Evolutionary conservation across 2,329 filamentous ascomycete species (phyloP), one percentile per base, ranked within the genome.

Genomic region (Colletotrichum musae): DNA sequence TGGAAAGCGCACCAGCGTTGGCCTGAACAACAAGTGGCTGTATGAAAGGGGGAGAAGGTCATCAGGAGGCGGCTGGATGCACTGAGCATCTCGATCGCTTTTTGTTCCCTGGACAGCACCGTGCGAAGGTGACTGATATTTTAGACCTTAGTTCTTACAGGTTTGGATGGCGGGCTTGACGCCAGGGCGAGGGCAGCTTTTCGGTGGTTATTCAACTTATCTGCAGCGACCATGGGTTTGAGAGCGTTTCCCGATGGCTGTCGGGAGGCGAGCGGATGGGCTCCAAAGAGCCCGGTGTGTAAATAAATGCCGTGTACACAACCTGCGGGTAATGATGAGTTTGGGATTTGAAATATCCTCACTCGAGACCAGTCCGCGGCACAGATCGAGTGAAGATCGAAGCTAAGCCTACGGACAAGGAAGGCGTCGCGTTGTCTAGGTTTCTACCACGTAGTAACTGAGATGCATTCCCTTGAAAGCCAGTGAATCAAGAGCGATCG

Each of bases 11-110:
- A 91, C 91, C 50, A 94, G 89, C 73, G 89, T 97, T 60, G 90
- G 91, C 0, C 77, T 98, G 77, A 98, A 95, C 80, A 97, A 91
- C 83, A 97, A 96, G 82, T 98, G 95, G 95, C 81, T 98, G 70
- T 98, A 97, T 77, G 94, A 98, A 80, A 93, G 91, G 81, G 92
- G 93, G 75, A 84, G 90, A 78, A 78, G 90, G 78, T 82, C 87
- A 73, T 84, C 86, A 5, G 68, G 68, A 41, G 53, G 68, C 36
- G 68, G 21, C 48, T 70, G 68, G 68, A 62, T 70, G 64, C 68
- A 70, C 18, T 70, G 45, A 68, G 24, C 16, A 36, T 15, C 13
- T 50, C 7, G 10, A 6, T 18, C 18, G 47, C 15, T 50, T 12
- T 21, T 24, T 50, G 24, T 47, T 36, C 32, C 59, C 15, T 32